Base-by-base conservation (phyloP, 116 monocot species). In the Trichopus zeylanicus region DNA sequence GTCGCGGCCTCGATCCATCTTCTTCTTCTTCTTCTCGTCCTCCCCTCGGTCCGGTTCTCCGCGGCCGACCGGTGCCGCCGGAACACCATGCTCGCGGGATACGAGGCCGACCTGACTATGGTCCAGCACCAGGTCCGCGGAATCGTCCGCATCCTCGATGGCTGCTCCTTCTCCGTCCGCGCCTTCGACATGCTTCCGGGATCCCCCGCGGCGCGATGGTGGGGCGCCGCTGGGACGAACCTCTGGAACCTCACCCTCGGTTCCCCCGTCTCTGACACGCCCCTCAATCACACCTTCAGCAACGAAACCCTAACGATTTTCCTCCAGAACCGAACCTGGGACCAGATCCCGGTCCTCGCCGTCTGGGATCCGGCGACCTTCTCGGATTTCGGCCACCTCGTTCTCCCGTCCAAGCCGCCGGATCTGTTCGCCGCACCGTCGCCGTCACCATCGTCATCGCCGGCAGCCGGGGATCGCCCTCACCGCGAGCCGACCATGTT, bases 51-150 rank as follows among this genome's bases (percentile, higher is more conserved):
- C 52, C n/a, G 34, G 61, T 6, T 53, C 13, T 33, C 54, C 51
- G 39, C 37, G 28, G 46, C 59, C 27, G 24, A 52, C 29, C 37
- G 4, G 56, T 46, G 57, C 57, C 30, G 30, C 48, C 16, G 13
- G 42, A 65, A 60, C 65, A 65, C 65, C 25, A 46, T 55, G n/a
- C 33, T 76, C 7, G 56, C 39, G 10, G 77, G 76, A 29, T 81
- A 65, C 57, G 71, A 73, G 27, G 55, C 64, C 24, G 77, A 85
- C 30, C 67, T 85, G 23, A 20, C 55, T 51, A 93, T 88, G 93
- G 73, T 79, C 22, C 93, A 85, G 67, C 88, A 93, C 76, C 93
- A 93, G 72, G 70, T 88, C 29, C 81, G 93, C 22, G 93, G 93
- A 23, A 35, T 64, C 38, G 32, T 92, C 32, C 56, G 42, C 47